These are phyloP conservation scores for Plasmodium malariae DNA, from an alignment of 169 alveolate species.

Conservation along the genomic window DNA sequence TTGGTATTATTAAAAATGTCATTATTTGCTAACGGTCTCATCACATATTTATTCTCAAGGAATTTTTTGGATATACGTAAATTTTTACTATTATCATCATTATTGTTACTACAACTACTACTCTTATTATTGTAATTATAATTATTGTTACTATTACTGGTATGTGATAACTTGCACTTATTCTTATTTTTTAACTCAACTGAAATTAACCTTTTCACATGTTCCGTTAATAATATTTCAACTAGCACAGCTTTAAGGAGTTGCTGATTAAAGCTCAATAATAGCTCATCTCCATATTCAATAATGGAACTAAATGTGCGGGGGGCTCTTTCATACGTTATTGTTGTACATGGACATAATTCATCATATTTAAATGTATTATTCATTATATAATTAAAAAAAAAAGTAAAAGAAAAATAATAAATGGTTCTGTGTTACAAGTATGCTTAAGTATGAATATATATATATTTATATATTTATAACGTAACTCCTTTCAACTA, in stretches of 20 bases:
- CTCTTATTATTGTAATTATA: background rate
- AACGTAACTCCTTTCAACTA: background rate
- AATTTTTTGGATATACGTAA: no score
- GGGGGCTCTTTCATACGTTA: slow-evolving; percentile 23
- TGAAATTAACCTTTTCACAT: background rate
- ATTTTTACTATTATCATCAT: background rate
- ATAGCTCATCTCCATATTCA: background rate
- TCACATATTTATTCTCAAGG: no score
- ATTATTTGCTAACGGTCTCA: no score
- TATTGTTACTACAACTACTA: background rate
- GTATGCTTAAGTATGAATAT: no score
- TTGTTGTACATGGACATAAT: slow-evolving; percentile 30
- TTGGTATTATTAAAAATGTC: no score
- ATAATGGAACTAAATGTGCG: slow-evolving; percentile 3
- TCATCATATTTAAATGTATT: slow-evolving; percentile 52
- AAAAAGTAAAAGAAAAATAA: background rate
- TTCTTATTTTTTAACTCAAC: background rate
- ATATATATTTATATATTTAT: background rate
- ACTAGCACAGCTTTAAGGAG: slow-evolving; percentile 11
- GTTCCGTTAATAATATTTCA: slow-evolving; percentile 14
- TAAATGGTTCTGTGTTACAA: no score
- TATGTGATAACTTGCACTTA: background rate
- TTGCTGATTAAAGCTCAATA: slow-evolving; percentile 4
- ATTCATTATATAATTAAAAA: slow-evolving; percentile 59
- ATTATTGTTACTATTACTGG: background rate